Evolutionary conservation across 495 filamentous ascomycete species (phyloP), one percentile per base, ranked within the genome.

Genomic region (Sphaerosporella brunnea): DNA sequence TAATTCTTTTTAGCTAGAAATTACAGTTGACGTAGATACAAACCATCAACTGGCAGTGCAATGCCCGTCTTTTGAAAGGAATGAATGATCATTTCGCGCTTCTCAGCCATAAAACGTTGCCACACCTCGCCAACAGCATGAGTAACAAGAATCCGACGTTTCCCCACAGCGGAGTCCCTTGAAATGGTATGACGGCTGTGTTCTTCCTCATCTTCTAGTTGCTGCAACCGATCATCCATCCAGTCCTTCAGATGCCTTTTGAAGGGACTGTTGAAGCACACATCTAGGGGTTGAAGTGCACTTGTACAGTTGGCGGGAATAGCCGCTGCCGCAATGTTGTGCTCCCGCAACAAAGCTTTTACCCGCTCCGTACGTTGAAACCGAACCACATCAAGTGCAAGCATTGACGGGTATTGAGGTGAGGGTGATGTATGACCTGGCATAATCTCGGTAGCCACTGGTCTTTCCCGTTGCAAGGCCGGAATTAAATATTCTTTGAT

Each of bases 401-500:
- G 8, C 0, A 49, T 24, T 0, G 20, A n/a, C 28, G 36, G 20
- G 4, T 44, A 5, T 1, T 1, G 21, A n/a, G 24, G 0, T 18
- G 2, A 0, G 1, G 15, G 1, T 32, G 28, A 13, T 32, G 28
- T 32, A 13, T 32, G n/a, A n/a, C n/a, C n/a, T n/a, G n/a, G n/a
- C n/a, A n/a, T n/a, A n/a, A n/a, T n/a, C n/a, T n/a, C n/a, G n/a
- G n/a, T n/a, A n/a, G n/a, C n/a, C n/a, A n/a, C n/a, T n/a, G n/a
- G n/a, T n/a, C n/a, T 13, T 32, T 32, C 28, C 7, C 7, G 5
- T 7, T 32, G 7, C 28, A 5, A 32, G 28, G 28, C 13, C 13
- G 47, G 47, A 23, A 34, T 15, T 0, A 49, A 19, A 2, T 43
- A n/a, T 16, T 44, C 39, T 3, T 34, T 0, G n/a, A 50, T 45